A percentile compares a stretch with the other conserved stretches of the same genome.
phyloP scores from a whole-genome alignment of 768 basidiomycete genomes.

The Daedaleopsis sinensis region DNA sequence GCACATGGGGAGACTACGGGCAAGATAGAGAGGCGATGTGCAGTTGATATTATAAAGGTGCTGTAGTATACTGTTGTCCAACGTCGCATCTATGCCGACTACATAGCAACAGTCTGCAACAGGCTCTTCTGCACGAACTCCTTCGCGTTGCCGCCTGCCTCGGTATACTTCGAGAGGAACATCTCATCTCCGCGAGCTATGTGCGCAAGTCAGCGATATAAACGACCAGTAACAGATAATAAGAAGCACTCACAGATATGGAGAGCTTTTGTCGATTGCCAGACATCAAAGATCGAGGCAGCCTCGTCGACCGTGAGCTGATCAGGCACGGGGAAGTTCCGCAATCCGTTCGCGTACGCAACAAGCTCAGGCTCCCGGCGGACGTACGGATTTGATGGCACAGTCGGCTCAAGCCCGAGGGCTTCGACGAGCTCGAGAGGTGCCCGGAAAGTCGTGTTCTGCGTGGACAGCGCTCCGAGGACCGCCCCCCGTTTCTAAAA shows the following conservation, averaged over 20 bases:
- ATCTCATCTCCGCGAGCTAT: constrained; percentile 60
- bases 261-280: constrained; percentile 64
- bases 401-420: constrained; percentile 48
- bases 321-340: constrained; percentile 55
- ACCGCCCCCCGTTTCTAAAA: constrained; percentile 73
- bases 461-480: constrained; percentile 67
- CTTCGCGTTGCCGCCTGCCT: constrained; percentile 77
- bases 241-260: constrained; percentile 35
- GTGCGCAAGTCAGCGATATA: neutral
- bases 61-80: neutral
- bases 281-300: constrained; percentile 72
- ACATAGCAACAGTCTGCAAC: constrained; percentile 21
- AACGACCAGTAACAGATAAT: neutral
- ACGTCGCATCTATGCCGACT: neutral
- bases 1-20: neutral
- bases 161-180: constrained; percentile 79
- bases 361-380: constrained; percentile 52
- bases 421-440: constrained; percentile 68
- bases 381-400: constrained; percentile 55
- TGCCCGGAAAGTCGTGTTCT: constrained; percentile 58
- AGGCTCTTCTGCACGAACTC: constrained; percentile 61
- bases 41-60: neutral
- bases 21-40: neutral
- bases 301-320: constrained; percentile 69
- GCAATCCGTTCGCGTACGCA: constrained; percentile 57